Evolutionary conservation across 2,329 filamentous ascomycete genomes (phyloP), one percentile per base, ranked within the genome.

Genomic region (Aspergillus ustus): DNA sequence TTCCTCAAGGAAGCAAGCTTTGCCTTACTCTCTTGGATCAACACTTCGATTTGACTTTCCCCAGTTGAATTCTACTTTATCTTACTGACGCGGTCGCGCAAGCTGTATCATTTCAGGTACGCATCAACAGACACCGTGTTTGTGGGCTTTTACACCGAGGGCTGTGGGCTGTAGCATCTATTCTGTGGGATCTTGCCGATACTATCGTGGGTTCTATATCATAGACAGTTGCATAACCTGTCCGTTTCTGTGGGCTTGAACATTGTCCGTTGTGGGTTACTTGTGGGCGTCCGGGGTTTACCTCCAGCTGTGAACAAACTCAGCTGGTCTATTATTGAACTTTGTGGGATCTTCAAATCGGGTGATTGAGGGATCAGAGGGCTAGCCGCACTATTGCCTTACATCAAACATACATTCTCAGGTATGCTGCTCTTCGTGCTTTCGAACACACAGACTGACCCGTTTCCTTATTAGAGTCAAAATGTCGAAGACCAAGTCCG

Each of bases 401-500:
- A 65, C 61, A 71, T 29, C n/a, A 9, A 44, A 52, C 40, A 40
- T 19, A 51, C 31, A n/a, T 31, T 37, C 34, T 52, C 15, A 57
- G 59, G 51, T 54, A 46, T 7, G 51, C 9, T n/a, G 40, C n/a
- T 31, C 37, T 2, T 6, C 29, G 29, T 25, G 7, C 20, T 25
- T 19, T 40, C 15, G 11, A 53, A 8, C 28, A 11, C 28, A 13
- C 11, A 20, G 13, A 61, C 71, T 73, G 69, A 73, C 58, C 13
- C n/a, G 19, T 29, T 13, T 52, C 9, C 45, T 53, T 8, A 7
- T 44, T 49, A 66, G 72, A 70, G 69, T 70, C 71, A 79, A 70
- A 68, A 80, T 80, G 77, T 79, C 78, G 52, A 82, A 82, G 74
- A 75, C 77, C 59, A 80, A 82, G 73, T 67, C 68, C 51, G 69